phyloP scores from a whole-genome alignment of 345 rosid species.

The Lepidium didymum region DNA sequence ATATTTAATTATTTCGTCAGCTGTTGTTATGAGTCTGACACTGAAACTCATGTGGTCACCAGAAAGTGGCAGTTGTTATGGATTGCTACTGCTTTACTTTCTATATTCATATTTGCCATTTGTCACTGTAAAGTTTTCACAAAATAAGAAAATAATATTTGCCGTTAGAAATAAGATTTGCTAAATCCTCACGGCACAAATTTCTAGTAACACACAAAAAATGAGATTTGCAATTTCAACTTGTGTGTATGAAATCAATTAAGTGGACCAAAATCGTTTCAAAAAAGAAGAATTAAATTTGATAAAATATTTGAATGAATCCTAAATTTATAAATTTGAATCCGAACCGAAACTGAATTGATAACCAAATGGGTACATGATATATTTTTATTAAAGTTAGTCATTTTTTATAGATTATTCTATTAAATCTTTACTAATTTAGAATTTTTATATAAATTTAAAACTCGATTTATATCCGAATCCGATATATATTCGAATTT shows the following conservation, averaged over 20 bases:
- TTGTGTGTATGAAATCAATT: not conserved
- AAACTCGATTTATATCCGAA: too few species aligned
- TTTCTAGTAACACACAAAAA: not conserved
- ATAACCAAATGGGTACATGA: too few species aligned
- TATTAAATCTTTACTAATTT: too few species aligned
- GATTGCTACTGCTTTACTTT: slow-evolving; percentile 40
- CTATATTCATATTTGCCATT: slow-evolving; percentile 31
- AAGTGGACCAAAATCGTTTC: too few species aligned
- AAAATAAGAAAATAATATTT: slow-evolving; percentile 16
- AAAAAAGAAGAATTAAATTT: too few species aligned
- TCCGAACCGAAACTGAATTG: too few species aligned
- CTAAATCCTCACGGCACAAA: not conserved
- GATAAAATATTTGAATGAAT: too few species aligned
- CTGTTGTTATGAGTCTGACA: slow-evolving; percentile 32
- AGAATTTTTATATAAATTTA: too few species aligned
- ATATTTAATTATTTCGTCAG: slow-evolving; percentile 16
- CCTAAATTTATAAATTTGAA: too few species aligned
- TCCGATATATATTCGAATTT: too few species aligned
- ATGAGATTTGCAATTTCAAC: not conserved
- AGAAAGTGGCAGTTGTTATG: slow-evolving; percentile 17
- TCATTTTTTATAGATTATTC: too few species aligned
- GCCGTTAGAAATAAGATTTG: not conserved
- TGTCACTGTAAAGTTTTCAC: slow-evolving; percentile 51
- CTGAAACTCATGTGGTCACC: slow-evolving; percentile 35
- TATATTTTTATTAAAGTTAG: too few species aligned